Percentiles rank a stretch among this genome's conserved stretches.
Evolutionary conservation across 768 basidiomycete genomes (phyloP).

Genomic region (Collybia mongolica): DNA sequence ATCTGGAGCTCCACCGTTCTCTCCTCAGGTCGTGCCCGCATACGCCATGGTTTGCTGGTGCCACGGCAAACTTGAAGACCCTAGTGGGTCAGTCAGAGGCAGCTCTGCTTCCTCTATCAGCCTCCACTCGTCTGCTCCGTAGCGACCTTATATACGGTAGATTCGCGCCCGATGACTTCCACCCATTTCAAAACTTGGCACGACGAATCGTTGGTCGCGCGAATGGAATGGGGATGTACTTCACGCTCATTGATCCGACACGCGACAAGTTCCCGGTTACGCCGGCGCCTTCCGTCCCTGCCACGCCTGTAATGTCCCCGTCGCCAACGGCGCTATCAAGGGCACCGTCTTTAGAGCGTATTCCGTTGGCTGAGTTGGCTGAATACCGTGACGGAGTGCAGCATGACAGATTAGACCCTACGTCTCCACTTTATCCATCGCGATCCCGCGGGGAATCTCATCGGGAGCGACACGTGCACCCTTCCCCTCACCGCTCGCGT

Average conservation of each 20-base stretch:
- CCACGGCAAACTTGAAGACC: constrained; percentile 26
- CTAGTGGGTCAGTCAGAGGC: constrained; percentile 42
- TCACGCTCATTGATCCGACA: constrained; percentile 60
- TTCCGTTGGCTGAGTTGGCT: background rate
- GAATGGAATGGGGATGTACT: constrained; percentile 65
- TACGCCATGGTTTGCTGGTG: constrained; percentile 34
- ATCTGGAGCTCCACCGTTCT: constrained; percentile 43
- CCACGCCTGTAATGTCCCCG: constrained; percentile 23
- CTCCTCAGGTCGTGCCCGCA: constrained; percentile 44
- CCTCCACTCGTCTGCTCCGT: constrained; percentile 49
- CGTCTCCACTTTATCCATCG: background rate
- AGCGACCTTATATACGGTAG: constrained; percentile 61
- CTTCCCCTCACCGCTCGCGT: constrained; percentile 2
- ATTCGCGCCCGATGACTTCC: constrained; percentile 58
- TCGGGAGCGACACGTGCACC: background rate
- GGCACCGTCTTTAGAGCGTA: constrained; percentile 22
- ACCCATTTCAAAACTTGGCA: constrained; percentile 44
- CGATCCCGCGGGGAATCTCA: background rate
- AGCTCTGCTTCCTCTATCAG: constrained; percentile 49
- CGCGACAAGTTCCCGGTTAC: constrained; percentile 56
- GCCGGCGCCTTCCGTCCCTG: constrained; percentile 34
- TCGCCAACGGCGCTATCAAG: constrained; percentile 18
- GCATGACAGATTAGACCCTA: too few species aligned
- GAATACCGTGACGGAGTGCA: too few species aligned
- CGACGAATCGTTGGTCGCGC: constrained; percentile 54